Evolutionary conservation across 331 rosid genomes (phyloP), one percentile per base, ranked within the genome.

Genomic region (Saraca asoca): DNA sequence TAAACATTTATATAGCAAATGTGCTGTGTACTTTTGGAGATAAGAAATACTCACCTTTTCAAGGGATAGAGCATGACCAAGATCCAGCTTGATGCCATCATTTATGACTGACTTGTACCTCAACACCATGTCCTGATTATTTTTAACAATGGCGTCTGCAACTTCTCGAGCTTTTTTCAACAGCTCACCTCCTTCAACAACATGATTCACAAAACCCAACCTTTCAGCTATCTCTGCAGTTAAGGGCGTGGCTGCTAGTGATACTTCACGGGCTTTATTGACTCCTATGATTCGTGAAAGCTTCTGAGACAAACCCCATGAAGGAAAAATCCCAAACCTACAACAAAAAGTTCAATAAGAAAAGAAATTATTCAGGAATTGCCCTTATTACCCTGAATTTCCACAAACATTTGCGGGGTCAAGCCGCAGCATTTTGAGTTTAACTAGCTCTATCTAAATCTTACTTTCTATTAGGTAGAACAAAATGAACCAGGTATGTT

Each of bases 281-380:
- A 75, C 78, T 51, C 98, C 98, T 11, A 90, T 56, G 24, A 81
- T 77, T 35, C 95, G 87, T 0, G 96, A 83, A 11, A 93, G 95
- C 85, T 93, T 93, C 79, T 93, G 98, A 59, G 98, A 93, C 62
- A 93, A 78, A 7, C 98, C 97, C 97, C 98, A 93, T 0, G 97
- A 90, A 41, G 97, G 98, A 80, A 93, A 90, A 79, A 93, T 90
- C 80, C 98, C 97, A 76, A 93, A 93, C 74, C 97, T 90, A 80
- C 72, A 66, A 14, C 5, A 5, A 39, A 14, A 0, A 31, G 39
- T 12, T 5, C 9, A 12, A 33, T 7, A 55, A 5, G 3, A 12
- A 1, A 14, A 24, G 16, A 24, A 54, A 5, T 24, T 29, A 35
- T 17, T 20, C 0, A 12, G 44, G 42, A 5, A 9, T 9, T 34